A percentile compares a stretch with the other conserved stretches of the same genome.
Evolutionary conservation across 768 basidiomycete species (phyloP).

Genomic region (Russula abietina): DNA sequence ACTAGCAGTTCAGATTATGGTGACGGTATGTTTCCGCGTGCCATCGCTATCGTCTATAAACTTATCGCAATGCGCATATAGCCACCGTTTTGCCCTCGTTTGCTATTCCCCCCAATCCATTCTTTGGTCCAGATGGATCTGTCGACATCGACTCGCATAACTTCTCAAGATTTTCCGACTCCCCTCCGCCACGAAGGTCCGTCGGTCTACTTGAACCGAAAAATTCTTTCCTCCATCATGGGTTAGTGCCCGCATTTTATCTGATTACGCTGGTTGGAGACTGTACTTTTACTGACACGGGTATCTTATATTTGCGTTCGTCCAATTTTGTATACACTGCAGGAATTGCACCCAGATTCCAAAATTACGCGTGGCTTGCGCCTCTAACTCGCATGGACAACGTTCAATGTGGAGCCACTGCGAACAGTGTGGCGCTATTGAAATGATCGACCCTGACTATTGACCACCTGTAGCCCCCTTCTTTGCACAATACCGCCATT

Average conservation of each 20-base stretch:
- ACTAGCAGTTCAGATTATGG: conserved; percentile 42
- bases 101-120: conserved; percentile 40
- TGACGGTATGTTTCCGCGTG: conserved; percentile 27
- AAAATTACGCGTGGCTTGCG: conserved; percentile 74
- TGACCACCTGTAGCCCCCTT: not conserved
- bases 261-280: not conserved
- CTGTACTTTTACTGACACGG: conserved; percentile 20
- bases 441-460: conserved; percentile 76
- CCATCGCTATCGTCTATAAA: not conserved
- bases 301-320: conserved; percentile 1
- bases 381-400: conserved; percentile 60
- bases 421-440: conserved; percentile 84
- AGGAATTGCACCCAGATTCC: conserved; percentile 77
- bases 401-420: conserved; percentile 85
- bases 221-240: conserved; percentile 54
- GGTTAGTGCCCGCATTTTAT: conserved; percentile 42
- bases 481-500: conserved; percentile 7
- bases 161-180: conserved; percentile 28
- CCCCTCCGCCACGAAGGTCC: conserved; percentile 38
- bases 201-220: conserved; percentile 67
- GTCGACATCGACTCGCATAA: conserved; percentile 43
- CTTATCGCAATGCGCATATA: conserved; percentile 32
- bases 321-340: conserved; percentile 8
- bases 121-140: conserved; percentile 31
- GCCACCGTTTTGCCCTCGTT: conserved; percentile 55